Conservation (phyloP, 768 basidiomycete species). For the Auriscalpium vulgare region DNA sequence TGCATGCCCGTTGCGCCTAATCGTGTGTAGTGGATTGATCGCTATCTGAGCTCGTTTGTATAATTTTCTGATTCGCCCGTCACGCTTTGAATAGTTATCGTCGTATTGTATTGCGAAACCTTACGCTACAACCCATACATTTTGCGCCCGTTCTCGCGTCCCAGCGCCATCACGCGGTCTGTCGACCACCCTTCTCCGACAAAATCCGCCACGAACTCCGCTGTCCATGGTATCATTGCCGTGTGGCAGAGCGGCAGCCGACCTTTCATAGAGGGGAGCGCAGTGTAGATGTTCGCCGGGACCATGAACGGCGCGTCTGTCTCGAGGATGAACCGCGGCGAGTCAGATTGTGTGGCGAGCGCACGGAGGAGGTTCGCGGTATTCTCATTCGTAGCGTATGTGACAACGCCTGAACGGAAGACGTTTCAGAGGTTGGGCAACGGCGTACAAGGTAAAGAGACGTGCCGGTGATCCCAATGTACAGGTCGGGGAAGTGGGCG, state of each 20-base stretch:
- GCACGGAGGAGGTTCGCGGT: conserved; percentile 60
- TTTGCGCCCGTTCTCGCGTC: conserved; percentile 52
- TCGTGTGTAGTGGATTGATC: no score
- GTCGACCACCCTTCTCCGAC: conserved; percentile 40
- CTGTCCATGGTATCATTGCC: conserved; percentile 83
- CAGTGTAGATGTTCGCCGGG: conserved; percentile 61
- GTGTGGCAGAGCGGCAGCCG: conserved; percentile 67
- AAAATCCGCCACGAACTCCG: conserved; percentile 57
- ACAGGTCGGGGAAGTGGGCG: conserved; percentile 72
- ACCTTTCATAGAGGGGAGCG: conserved; percentile 44
- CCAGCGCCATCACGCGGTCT: conserved; percentile 49
- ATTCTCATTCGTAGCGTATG: conserved; percentile 67
- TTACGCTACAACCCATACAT: conserved; percentile 43
- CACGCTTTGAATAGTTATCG: no score
- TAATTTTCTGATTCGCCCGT: no score
- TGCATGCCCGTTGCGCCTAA: no score
- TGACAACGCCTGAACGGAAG: conserved; percentile 54
- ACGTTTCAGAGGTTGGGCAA: not conserved
- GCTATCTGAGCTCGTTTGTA: no score
- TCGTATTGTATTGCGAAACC: no score
- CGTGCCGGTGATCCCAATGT: conserved; percentile 73
- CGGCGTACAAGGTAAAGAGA: not conserved
- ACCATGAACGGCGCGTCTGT: conserved; percentile 89
- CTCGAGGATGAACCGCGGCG: conserved; percentile 49
- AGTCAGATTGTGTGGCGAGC: conserved; percentile 16